Percentiles rank a stretch among this genome's conserved stretches.
Evolutionary conservation across 495 filamentous ascomycete genomes (phyloP).

Genomic region (Aspergillus kassunensis): DNA sequence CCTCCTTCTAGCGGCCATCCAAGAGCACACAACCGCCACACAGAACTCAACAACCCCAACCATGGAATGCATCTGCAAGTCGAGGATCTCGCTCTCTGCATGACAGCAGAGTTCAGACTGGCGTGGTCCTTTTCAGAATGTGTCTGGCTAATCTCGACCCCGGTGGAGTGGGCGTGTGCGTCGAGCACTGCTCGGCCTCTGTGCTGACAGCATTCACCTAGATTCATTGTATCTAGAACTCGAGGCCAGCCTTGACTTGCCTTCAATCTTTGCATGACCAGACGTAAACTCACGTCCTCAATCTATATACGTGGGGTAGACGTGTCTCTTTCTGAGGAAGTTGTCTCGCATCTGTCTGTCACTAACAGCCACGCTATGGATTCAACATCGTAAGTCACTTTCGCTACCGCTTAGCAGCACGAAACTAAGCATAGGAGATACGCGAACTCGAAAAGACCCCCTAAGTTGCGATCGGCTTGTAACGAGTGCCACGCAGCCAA

Average conservation of each 20-base stretch:
- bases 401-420: background rate
- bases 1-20: background rate
- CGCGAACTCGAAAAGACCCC: constrained; percentile 14
- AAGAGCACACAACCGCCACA: background rate
- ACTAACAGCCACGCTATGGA: background rate
- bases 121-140: constrained; percentile 7
- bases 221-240: constrained; percentile 4
- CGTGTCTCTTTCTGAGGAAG: background rate
- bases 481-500: constrained; percentile 22
- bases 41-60: background rate
- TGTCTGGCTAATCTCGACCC: constrained; percentile 7
- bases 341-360: background rate
- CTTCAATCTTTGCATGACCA: background rate
- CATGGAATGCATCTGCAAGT: constrained; percentile 1
- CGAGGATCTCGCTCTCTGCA: background rate
- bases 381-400: background rate
- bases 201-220: constrained; percentile 11
- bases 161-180: background rate
- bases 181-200: background rate
- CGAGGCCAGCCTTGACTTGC: background rate
- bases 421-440: background rate
- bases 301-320: constrained; percentile 1
- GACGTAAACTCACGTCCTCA: background rate
- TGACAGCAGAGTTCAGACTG: constrained; percentile 5
- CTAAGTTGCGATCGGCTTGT: constrained; percentile 18